phyloP scores from a whole-genome alignment of 2,329 filamentous ascomycete genomes.

The Cadophora sp. region DNA sequence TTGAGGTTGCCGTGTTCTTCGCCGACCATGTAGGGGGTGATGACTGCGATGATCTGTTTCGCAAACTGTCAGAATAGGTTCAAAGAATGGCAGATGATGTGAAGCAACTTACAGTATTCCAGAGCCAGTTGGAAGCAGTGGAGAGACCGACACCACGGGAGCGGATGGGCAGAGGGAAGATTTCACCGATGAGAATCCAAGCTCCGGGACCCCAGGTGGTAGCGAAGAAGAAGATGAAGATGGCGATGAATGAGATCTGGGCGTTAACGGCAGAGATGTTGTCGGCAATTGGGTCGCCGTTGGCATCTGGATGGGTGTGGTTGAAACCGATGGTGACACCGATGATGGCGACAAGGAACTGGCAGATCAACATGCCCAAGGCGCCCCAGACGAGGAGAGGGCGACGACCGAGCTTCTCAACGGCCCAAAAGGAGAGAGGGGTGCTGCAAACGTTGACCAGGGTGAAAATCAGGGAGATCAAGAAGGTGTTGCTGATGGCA shows the following conservation, averaged over 20 bases:
- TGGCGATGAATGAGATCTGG: constrained; percentile 86
- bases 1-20: constrained; percentile 55
- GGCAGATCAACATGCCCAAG: constrained; percentile 81
- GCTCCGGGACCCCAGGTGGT: constrained; percentile 82
- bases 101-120: constrained; percentile 62
- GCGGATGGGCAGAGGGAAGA: constrained; percentile 88
- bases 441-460: constrained; percentile 88
- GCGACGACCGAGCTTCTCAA: constrained; percentile 83
- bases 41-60: constrained; percentile 63
- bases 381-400: constrained; percentile 81
- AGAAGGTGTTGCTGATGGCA: constrained; percentile 78
- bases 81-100: not conserved
- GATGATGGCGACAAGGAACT: constrained; percentile 84
- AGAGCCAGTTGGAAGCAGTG: constrained; percentile 90
- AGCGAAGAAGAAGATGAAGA: constrained; percentile 94
- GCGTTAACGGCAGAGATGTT: constrained; percentile 63
- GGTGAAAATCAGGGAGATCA: constrained; percentile 85
- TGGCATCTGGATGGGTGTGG: constrained; percentile 17
- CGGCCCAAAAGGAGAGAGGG: constrained; percentile 84
- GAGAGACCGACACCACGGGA: constrained; percentile 86
- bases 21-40: constrained; percentile 76
- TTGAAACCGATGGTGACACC: constrained; percentile 63
- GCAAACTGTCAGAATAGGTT: not conserved
- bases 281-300: constrained; percentile 52
- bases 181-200: constrained; percentile 87